Conservation (phyloP, 2,329 filamentous ascomycete genomes). For the Claviceps sp. region DNA sequence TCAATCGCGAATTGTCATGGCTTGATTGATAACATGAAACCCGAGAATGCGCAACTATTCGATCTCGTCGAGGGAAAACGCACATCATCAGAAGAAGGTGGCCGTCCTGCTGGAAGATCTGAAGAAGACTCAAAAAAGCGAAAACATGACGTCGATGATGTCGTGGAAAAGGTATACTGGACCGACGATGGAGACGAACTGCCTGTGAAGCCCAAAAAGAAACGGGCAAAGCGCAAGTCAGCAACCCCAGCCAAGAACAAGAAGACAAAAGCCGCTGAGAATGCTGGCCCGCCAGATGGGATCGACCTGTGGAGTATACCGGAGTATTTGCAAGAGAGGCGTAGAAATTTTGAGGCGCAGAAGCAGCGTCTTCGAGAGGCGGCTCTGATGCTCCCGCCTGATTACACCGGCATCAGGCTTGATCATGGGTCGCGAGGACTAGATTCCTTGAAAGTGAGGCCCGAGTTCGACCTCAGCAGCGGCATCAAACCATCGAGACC, state of each 20-base stretch:
- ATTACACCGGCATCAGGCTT: conserved; percentile 62
- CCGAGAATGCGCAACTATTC: conserved; percentile 9
- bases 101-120: conserved; percentile 2
- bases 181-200: conserved; percentile 46
- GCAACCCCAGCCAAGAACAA: conserved; percentile 12
- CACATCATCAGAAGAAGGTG: conserved; percentile 11
- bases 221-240: conserved; percentile 16
- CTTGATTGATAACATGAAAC: conserved; percentile 2
- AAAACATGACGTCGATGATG: conserved; percentile 20
- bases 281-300: conserved; percentile 26
- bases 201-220: conserved; percentile 40
- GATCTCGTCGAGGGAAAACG: conserved; percentile 15
- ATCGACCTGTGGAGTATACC: conserved; percentile 49
- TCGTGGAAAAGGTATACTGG: conserved; percentile 35
- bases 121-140: conserved; percentile 18
- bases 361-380: conserved; percentile 46
- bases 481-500: conserved; percentile 50
- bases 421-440: conserved; percentile 25
- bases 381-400: conserved; percentile 64
- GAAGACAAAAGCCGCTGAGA: conserved; percentile 13
- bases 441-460: conserved; percentile 46
- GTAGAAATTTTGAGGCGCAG: conserved; percentile 53
- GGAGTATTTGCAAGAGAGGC: conserved; percentile 57
- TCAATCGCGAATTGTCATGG: conserved; percentile 1
- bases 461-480: conserved; percentile 44